Evolutionary conservation across 2,329 filamentous ascomycete species (phyloP).

Genomic region (Cladosporium halotolerans): DNA sequence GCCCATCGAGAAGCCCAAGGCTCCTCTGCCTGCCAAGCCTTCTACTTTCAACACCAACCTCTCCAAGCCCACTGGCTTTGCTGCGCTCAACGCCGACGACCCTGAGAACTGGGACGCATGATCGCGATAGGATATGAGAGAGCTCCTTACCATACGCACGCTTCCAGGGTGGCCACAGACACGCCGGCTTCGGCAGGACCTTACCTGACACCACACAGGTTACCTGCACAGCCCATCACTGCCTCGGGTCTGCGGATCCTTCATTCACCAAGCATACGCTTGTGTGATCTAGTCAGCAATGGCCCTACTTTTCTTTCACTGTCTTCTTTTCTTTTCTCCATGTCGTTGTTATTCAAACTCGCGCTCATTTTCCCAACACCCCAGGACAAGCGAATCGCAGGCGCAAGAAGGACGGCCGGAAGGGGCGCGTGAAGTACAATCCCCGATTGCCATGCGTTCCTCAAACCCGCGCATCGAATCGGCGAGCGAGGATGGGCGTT

Average conservation of each 20-base stretch:
- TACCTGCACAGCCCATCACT: no score
- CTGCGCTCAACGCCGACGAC: slow-evolving; percentile 21
- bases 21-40: slow-evolving; percentile 13
- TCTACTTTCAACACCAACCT: slow-evolving; percentile 10
- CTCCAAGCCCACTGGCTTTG: slow-evolving; percentile 19
- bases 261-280: no score
- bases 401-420: not conserved
- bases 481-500: not conserved
- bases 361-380: slow-evolving; percentile 4
- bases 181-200: no score
- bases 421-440: no score
- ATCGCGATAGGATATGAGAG: not conserved
- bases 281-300: no score
- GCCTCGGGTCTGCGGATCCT: no score
- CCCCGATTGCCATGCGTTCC: no score
- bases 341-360: slow-evolving; percentile 9
- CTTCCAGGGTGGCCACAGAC: no score
- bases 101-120: slow-evolving; percentile 23
- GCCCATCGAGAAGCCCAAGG: slow-evolving; percentile 12
- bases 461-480: no score
- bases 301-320: no score
- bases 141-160: no score
- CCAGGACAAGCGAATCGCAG: not conserved
- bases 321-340: not conserved
- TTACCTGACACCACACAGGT: no score